Conservation (phyloP, 805 yeast species). For the Priceomyces haplophilus region DNA sequence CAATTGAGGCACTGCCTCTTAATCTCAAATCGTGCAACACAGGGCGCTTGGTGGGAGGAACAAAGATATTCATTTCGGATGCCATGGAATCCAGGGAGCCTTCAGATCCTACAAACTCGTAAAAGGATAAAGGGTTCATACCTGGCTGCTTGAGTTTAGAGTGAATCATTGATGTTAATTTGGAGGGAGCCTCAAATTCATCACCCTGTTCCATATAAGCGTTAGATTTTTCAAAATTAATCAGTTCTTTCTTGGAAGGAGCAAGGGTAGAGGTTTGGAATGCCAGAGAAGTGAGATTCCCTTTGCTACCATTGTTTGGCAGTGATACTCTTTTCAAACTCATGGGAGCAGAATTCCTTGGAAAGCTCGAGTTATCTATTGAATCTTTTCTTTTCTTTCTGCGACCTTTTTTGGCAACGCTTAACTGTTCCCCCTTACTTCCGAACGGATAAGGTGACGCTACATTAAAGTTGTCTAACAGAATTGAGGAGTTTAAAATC, state of each 20-base stretch:
- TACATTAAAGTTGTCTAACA: conserved; percentile 21
- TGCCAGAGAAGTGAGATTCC: not conserved
- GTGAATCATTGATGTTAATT: conserved; percentile 44
- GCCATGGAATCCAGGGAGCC: conserved; percentile 11
- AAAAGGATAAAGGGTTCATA: conserved; percentile 44
- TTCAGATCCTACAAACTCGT: conserved; percentile 33
- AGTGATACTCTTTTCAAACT: conserved; percentile 1
- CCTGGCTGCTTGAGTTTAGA: conserved; percentile 31
- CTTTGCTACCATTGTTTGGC: not conserved
- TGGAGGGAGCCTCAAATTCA: conserved; percentile 20
- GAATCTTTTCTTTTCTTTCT: conserved; percentile 18
- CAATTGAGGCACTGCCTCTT: conserved; percentile 26
- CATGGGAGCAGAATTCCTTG: conserved; percentile 9
- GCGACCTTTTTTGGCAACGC: conserved; percentile 11
- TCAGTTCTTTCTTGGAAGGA: conserved; percentile 1
- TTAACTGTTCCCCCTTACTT: conserved; percentile 8
- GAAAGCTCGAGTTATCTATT: conserved; percentile 11
- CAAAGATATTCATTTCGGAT: conserved; percentile 22
- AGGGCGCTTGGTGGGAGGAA: conserved; percentile 32
- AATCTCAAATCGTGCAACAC: conserved; percentile 21
- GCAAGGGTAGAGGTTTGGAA: conserved; percentile 1
- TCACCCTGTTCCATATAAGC: conserved; percentile 4
- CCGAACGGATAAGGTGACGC: conserved; percentile 16
- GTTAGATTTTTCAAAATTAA: conserved; percentile 22
- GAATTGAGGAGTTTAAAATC: conserved; percentile 26